These are phyloP conservation scores for Phlebiopsis flavidoalba DNA, from an alignment of 768 basidiomycete genomes.

Conservation along the genomic window DNA sequence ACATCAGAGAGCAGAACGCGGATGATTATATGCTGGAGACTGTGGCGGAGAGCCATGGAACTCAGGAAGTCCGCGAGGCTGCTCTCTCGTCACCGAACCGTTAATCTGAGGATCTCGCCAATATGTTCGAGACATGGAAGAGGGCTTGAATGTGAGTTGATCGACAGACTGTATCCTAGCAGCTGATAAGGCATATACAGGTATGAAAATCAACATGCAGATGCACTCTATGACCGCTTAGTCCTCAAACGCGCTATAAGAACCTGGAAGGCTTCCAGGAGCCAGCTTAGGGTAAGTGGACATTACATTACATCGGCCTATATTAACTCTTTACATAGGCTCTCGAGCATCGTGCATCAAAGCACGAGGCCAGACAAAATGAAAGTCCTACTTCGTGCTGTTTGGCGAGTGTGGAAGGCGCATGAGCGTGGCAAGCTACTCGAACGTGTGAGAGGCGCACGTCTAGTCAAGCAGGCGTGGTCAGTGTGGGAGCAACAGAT, in stretches of 20 bases:
- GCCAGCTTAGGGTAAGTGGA: slow-evolving; percentile 33
- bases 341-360: slow-evolving; percentile 51
- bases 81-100: slow-evolving; percentile 35
- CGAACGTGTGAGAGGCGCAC: slow-evolving; percentile 42
- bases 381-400: slow-evolving; percentile 51
- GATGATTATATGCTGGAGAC: slow-evolving; percentile 43
- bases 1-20: slow-evolving; percentile 32
- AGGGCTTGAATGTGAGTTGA: slow-evolving; percentile 45
- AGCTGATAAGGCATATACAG: slow-evolving; percentile 26
- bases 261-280: slow-evolving; percentile 51
- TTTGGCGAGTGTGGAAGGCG: slow-evolving; percentile 64
- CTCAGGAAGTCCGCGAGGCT: slow-evolving; percentile 42
- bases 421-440: slow-evolving; percentile 57
- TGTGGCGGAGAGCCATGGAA: slow-evolving; percentile 48
- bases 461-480: slow-evolving; percentile 43
- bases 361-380: slow-evolving; percentile 53
- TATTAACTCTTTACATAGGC: slow-evolving; percentile 32
- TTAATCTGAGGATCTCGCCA: slow-evolving; percentile 44
- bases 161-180: too few relatives aligned
- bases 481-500: slow-evolving; percentile 45
- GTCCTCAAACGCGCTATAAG: slow-evolving; percentile 42
- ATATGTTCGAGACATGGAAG: slow-evolving; percentile 53
- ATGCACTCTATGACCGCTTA: slow-evolving; percentile 34
- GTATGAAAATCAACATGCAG: slow-evolving; percentile 37
- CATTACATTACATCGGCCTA: background rate